Conservation (phyloP, 805 yeast species). For the Candida maesae region DNA sequence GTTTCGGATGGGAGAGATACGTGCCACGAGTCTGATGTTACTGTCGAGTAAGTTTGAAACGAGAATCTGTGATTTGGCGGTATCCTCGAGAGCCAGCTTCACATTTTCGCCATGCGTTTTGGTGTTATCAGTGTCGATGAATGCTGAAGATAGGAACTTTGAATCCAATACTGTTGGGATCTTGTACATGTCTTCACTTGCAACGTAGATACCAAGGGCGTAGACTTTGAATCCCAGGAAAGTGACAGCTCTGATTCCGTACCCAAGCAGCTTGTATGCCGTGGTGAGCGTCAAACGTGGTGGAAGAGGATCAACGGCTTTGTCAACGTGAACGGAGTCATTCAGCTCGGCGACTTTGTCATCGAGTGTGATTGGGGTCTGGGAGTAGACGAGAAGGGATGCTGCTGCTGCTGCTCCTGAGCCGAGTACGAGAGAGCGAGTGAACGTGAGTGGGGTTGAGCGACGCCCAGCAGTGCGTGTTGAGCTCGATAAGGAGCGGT, state of each 20-base stretch:
- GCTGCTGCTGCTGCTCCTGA: not conserved
- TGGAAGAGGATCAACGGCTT: conserved; percentile 41
- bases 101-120: conserved; percentile 39
- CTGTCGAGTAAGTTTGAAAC: conserved; percentile 54
- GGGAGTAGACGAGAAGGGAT: not conserved
- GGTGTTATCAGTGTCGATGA: conserved; percentile 31
- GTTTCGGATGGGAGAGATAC: conserved; percentile 83
- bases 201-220: conserved; percentile 79
- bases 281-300: conserved; percentile 27
- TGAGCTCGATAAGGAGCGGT: not conserved
- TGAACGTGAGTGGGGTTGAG: not conserved
- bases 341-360: conserved; percentile 10
- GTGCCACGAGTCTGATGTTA: conserved; percentile 59
- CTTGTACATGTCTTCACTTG: conserved; percentile 48
- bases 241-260: conserved; percentile 81
- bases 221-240: conserved; percentile 81
- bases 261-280: conserved; percentile 60
- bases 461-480: too few species aligned
- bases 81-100: conserved; percentile 44
- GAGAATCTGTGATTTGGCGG: conserved; percentile 47
- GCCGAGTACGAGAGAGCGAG: not conserved
- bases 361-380: conserved; percentile 15
- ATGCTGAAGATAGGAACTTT: conserved; percentile 34
- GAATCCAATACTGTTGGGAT: conserved; percentile 42
- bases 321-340: conserved; percentile 42